Percentiles rank a stretch among this genome's conserved stretches.
Evolutionary conservation across 345 rosid species (phyloP).

Genomic region (Rhizophora mangle): DNA sequence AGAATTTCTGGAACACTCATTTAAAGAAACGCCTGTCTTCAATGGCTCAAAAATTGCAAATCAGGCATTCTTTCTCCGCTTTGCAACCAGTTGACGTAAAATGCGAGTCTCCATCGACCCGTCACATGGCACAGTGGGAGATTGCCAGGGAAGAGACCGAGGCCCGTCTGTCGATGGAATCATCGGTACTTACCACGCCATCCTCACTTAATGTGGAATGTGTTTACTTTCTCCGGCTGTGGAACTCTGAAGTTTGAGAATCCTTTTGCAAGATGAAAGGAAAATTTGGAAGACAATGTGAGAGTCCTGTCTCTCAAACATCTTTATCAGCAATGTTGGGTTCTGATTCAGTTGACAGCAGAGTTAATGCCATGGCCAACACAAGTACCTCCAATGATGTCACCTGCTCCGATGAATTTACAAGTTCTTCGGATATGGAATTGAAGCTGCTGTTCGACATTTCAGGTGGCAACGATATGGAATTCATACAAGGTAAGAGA

Average conservation of each 20-base stretch:
- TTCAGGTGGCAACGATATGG: conserved; percentile 22
- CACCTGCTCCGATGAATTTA: conserved; percentile 22
- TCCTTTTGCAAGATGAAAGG: conserved; percentile 16
- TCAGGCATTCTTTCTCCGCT: conserved; percentile 5
- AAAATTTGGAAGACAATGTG: conserved; percentile 12
- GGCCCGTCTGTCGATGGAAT: conserved; percentile 25
- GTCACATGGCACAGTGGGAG: conserved; percentile 27
- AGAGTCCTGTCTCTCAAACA: conserved; percentile 11
- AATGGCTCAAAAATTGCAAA: neutral
- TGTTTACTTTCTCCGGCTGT: conserved; percentile 27
- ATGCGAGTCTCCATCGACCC: conserved; percentile 15
- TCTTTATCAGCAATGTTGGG: conserved; percentile 7
- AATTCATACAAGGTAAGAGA: conserved; percentile 21
- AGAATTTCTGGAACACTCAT: conserved; percentile 38
- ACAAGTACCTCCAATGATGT: conserved; percentile 5
- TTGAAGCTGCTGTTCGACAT: conserved; percentile 25
- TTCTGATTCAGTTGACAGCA: conserved; percentile 8
- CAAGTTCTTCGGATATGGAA: conserved; percentile 26
- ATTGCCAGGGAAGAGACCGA: conserved; percentile 29
- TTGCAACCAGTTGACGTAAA: conserved; percentile 1
- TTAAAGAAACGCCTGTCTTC: conserved; percentile 28
- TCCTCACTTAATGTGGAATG: conserved; percentile 14
- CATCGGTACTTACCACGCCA: conserved; percentile 11
- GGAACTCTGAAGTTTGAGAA: conserved; percentile 40
- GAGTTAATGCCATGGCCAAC: conserved; percentile 6